Percentiles rank a stretch among this genome's conserved stretches.
These are phyloP conservation scores for Apiospora phragmitis DNA, from an alignment of 2,329 filamentous ascomycete genomes.

Conservation along the genomic window DNA sequence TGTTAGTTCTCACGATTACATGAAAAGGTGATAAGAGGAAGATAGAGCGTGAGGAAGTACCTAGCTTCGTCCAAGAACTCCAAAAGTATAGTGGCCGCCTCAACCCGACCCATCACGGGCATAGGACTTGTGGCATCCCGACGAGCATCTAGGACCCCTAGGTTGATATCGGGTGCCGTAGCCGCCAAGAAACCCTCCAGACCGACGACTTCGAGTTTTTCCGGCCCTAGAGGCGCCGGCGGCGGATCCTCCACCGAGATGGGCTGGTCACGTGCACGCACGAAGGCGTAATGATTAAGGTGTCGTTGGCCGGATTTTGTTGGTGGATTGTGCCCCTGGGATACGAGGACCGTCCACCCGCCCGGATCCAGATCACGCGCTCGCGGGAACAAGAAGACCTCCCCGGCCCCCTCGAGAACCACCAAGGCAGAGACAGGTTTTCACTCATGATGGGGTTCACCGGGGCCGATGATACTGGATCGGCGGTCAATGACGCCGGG, in stretches of 20 bases:
- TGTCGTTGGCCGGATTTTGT: not conserved
- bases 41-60: not conserved
- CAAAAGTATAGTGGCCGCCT: not conserved
- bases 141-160: not conserved
- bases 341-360: constrained; percentile 16
- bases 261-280: constrained; percentile 10
- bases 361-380: constrained; percentile 15
- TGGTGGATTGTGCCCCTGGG: not conserved
- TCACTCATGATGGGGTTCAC: constrained; percentile 17
- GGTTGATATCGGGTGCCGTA: not conserved
- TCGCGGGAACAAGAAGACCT: not conserved
- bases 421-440: constrained; percentile 13
- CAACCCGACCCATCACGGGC: not conserved
- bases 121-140: not conserved
- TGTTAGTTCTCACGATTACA: not conserved
- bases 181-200: not conserved
- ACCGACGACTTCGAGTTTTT: constrained; percentile 6
- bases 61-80: constrained; percentile 3
- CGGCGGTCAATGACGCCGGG: constrained; percentile 10
- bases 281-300: constrained; percentile 16
- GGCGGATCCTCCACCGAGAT: constrained; percentile 5
- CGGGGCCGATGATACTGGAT: constrained; percentile 9
- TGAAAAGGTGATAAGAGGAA: not conserved
- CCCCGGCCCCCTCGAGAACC: not conserved
- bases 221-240: not conserved